These are phyloP conservation scores for Haberlea rhodopensis DNA, from an alignment of 257 asterid genomes.

Conservation along the genomic window DNA sequence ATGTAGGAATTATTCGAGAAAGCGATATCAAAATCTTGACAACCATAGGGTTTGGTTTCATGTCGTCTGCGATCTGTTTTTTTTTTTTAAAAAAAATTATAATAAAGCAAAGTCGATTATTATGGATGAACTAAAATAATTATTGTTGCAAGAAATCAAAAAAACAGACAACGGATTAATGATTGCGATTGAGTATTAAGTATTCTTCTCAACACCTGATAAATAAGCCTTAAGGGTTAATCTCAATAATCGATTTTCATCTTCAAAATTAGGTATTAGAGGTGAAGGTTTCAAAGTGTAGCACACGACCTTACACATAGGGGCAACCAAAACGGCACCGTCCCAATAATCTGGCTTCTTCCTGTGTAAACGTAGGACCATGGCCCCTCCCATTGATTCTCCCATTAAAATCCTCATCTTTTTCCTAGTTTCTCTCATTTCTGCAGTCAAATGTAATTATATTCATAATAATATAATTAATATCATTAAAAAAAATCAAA, in stretches of 20 bases:
- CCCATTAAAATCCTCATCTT: constrained; percentile 66
- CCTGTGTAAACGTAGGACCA: constrained; percentile 50
- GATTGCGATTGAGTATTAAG: too few species aligned
- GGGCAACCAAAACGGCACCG: constrained; percentile 62
- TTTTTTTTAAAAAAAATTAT: too few species aligned
- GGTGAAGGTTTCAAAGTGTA: background rate
- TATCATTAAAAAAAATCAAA: too few species aligned
- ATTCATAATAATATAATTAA: background rate
- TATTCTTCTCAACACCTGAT: too few species aligned
- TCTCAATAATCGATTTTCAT: too few species aligned
- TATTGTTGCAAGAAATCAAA: too few species aligned
- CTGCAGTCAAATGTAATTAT: constrained; percentile 29
- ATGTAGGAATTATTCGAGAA: constrained; percentile 42
- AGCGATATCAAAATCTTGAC: constrained; percentile 34
- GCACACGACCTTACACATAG: constrained; percentile 53
- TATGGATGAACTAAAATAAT: too few species aligned
- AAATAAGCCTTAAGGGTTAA: too few species aligned
- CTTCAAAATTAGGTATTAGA: background rate
- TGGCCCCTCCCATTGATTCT: constrained; percentile 81
- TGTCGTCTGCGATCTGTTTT: constrained; percentile 45
- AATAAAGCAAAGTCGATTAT: too few species aligned
- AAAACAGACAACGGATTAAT: too few species aligned
- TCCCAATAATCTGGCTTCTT: constrained; percentile 64
- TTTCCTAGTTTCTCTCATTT: constrained; percentile 42
- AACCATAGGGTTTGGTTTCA: constrained; percentile 46